phyloP scores from a whole-genome alignment of 2,329 filamentous ascomycete species.

The Cryoendolithus antarcticus region DNA sequence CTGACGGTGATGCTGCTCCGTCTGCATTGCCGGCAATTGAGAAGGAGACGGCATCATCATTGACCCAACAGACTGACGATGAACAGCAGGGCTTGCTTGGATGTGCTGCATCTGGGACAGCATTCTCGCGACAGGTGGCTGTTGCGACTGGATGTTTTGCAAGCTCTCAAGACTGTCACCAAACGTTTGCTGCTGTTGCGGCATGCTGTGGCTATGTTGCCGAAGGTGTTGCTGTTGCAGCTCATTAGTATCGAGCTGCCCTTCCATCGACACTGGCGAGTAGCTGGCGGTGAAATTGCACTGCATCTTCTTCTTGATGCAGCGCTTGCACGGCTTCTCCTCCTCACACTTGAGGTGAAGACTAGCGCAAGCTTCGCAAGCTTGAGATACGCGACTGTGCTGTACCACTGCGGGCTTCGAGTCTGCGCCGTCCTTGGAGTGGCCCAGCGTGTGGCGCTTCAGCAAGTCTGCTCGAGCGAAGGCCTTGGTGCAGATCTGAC shows the following conservation, averaged over 20 bases:
- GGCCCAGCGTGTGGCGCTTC: slow-evolving; percentile 38
- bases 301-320: slow-evolving; percentile 35
- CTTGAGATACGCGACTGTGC: slow-evolving; percentile 34
- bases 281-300: slow-evolving; percentile 26
- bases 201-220: slow-evolving; percentile 5
- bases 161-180: slow-evolving; percentile 3
- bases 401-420: slow-evolving; percentile 19
- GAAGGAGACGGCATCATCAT: slow-evolving; percentile 2
- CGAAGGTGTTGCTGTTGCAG: slow-evolving; percentile 10
- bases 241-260: slow-evolving; percentile 3
- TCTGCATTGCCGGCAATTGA: slow-evolving; percentile 11
- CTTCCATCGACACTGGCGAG: slow-evolving; percentile 4
- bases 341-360: slow-evolving; percentile 44
- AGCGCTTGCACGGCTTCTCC: slow-evolving; percentile 41
- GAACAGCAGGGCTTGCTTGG: slow-evolving; percentile 2
- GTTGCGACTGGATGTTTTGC: slow-evolving; percentile 4
- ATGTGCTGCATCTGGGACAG: slow-evolving; percentile 7
- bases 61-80: slow-evolving; percentile 1
- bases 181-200: slow-evolving; percentile 9
- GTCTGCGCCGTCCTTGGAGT: slow-evolving; percentile 24
- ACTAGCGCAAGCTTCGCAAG: slow-evolving; percentile 40
- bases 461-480: slow-evolving; percentile 39
- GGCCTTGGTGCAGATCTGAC: slow-evolving; percentile 33
- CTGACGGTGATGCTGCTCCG: slow-evolving; percentile 7
- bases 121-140: not conserved